Percentiles rank a stretch among this genome's conserved stretches.
Conservation (phyloP, 768 basidiomycete genomes). For the Tylopilus intermedius region DNA sequence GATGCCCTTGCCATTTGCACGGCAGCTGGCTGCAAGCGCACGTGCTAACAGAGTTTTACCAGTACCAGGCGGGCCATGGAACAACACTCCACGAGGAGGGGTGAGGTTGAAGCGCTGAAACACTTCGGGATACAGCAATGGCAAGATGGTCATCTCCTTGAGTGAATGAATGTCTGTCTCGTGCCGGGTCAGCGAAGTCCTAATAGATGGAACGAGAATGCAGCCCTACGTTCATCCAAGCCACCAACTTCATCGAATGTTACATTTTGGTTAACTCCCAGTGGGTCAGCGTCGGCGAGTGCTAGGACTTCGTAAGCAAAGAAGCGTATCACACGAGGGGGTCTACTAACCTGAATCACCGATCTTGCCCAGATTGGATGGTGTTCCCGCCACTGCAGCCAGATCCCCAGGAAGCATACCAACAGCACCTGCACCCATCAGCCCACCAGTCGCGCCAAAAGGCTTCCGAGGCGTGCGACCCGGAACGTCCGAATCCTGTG, state of each 20-base stretch:
- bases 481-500: constrained; percentile 66
- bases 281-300: constrained; percentile 91
- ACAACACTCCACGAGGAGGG: constrained; percentile 92
- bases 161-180: constrained; percentile 83
- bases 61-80: constrained; percentile 98
- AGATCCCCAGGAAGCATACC: constrained; percentile 58
- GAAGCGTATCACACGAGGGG: constrained; percentile 11
- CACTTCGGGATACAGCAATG: constrained; percentile 92
- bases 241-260: constrained; percentile 98
- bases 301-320: constrained; percentile 37
- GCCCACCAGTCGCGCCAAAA: constrained; percentile 50
- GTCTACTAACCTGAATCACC: constrained; percentile 60
- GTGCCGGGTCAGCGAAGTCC: constrained; percentile 1
- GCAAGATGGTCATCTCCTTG: constrained; percentile 97
- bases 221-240: constrained; percentile 75
- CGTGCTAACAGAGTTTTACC: constrained; percentile 93
- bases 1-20: constrained; percentile 80
- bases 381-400: constrained; percentile 65
- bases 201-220: background rate
- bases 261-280: constrained; percentile 88
- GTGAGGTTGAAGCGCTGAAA: constrained; percentile 92
- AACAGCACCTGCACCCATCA: constrained; percentile 42
- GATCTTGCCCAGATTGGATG: constrained; percentile 81
- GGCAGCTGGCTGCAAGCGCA: constrained; percentile 89
- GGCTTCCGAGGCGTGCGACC: constrained; percentile 68